These are phyloP conservation scores for Fusarium agapanthi DNA, from an alignment of 2,329 filamentous ascomycete genomes.

Conservation along the genomic window DNA sequence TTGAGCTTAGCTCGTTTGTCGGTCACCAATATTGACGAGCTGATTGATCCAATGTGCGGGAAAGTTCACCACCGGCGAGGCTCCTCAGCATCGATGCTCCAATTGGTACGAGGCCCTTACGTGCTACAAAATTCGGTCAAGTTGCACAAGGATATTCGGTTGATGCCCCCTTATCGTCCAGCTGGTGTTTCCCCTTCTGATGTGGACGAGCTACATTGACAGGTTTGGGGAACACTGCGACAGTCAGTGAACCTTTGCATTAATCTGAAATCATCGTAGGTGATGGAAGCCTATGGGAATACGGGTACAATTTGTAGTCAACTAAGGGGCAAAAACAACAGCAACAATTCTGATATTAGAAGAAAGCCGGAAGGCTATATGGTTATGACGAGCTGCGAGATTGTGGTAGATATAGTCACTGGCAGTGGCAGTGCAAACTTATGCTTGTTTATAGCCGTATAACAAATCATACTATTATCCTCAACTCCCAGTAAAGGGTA, in stretches of 20 bases:
- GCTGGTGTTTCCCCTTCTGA: conserved; percentile 39
- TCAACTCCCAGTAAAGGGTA: conserved; percentile 24
- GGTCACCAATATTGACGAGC: conserved; percentile 23
- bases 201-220: conserved; percentile 49
- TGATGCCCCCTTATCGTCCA: conserved; percentile 41
- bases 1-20: conserved; percentile 25
- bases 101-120: conserved; percentile 2
- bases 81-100: conserved; percentile 25
- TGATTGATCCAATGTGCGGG: background rate
- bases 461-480: conserved; percentile 22
- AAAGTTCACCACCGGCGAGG: conserved; percentile 15
- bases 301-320: background rate
- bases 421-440: background rate
- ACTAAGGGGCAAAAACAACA: too few relatives aligned
- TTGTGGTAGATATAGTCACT: conserved; percentile 28
- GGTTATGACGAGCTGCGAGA: conserved; percentile 3
- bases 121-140: conserved; percentile 28
- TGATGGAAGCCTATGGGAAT: too few relatives aligned
- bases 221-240: background rate
- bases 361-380: background rate
- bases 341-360: background rate
- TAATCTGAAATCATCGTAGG: background rate
- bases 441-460: conserved; percentile 14
- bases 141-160: conserved; percentile 37
- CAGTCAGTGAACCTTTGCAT: background rate